Base-by-base conservation (phyloP, 306 rosid genomes). In the Rosa lucieae region DNA sequence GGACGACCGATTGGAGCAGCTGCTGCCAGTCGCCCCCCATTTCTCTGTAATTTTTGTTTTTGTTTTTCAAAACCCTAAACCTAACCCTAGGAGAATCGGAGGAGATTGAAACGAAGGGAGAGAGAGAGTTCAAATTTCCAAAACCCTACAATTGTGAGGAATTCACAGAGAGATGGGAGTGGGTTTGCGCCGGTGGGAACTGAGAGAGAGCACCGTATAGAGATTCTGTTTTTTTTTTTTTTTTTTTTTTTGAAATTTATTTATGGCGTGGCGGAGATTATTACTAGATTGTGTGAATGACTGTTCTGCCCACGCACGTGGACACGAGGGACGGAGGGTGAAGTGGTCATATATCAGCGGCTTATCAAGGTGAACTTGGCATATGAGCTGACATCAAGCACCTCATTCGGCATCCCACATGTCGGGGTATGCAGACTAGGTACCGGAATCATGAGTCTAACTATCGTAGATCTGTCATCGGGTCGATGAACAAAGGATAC, bases 1-100 rank as follows among this genome's bases (percentile, higher is more conserved):
- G 70, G 75, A 96, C 1, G 37, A 96, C 78, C 53, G 98, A 90
- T 74, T 96, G 99, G 43, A 93, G 79, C 29, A 96, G 94, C 49
- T 89, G 88, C 18, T 87, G 94, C 98, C 99, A 96, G 58, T 96
- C 99, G 40, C 76, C 97, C 90, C 85, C 92, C 82, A 81, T 72
- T 10, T 43, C 4, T 29, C 2, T 15, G 18, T 1, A 66, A 39
- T 52, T 13, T 2, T 32, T 37, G n/a, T 32, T 32, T 32, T 32
- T 32, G 0, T 39, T 17, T 13, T 44, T 9, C 47, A 44, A 52
- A 78, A 39, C 69, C 80, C 69, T 58, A 74, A 43, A 63, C 51
- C 32, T 32, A 32, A 2, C 37, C 37, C 37, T 32, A 32, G 37
- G 37, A 32, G 0, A 32, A 32, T 32, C 37, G 37, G 37, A 32